Base-by-base conservation (phyloP, 2,329 filamentous ascomycete genomes). In the Orbilia ellipsospora region DNA sequence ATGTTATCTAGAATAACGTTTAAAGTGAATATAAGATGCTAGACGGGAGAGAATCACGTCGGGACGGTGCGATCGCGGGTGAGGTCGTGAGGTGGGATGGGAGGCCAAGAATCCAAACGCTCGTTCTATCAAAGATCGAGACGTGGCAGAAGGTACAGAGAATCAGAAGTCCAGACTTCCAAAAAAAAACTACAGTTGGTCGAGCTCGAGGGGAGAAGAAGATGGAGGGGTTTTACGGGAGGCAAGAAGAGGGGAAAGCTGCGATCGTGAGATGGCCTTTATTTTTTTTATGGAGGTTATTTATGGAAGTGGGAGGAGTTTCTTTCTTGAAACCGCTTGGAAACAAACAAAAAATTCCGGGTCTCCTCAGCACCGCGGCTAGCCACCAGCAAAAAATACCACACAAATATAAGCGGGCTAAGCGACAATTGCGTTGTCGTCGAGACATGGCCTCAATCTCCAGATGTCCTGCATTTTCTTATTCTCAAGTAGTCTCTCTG, bases 111-210 rank as follows among this genome's bases (percentile, higher is more conserved):
- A 66, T 61, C 62, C 56, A 67, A 67, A 62, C 51, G 45, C 70
- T 74, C 63, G 70, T 54, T 74, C 70, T 74, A 45, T 74, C 70
- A 74, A 74, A 74, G 70, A 74, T 20, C 70, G 70, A 74, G 60
- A 26, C 36, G 40, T 51, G 66, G 63, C 50, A 23, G 57, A 74
- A 57, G 70, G 51, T 67, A 67, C 59, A 52, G 56, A 59, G 50
- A 44, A 18, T 2, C 8, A 52, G 70, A 74, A 74, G 70, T 74
- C 70, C 70, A 68, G 70, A 74, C 70, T 74, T 74, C 70, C 23
- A 45, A 42, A 52, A 42, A 52, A 44, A 18, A 36, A 36, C 31
- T 67, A 67, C 45, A 36, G 40, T 45, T 16, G 23, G 45, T 40
- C 55, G 28, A 23, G 50, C 36, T 42, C 61, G 51, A 62, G 55